Evolutionary conservation across 1,139 yeast genomes (phyloP), one percentile per base, ranked within the genome.

Genomic region (Geotrichum fermentans): DNA sequence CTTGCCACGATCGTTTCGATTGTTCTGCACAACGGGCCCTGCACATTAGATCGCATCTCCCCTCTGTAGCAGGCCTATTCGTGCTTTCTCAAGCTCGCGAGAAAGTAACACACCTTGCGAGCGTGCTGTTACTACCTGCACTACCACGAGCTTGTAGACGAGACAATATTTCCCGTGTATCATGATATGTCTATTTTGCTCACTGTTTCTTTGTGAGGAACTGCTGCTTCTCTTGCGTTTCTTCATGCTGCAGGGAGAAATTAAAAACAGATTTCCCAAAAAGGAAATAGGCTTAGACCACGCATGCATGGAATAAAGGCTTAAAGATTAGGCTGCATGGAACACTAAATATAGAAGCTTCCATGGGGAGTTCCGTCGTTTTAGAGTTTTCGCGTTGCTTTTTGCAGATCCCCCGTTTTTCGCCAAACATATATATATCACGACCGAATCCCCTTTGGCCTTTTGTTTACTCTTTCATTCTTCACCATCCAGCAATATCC

Each of bases 291-390:
- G 28, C 28, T 24, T 24, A 24, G 28, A 24, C 28, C 10, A 10
- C 28, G 28, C 28, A 24, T 24, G 28, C 28, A 24, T 24, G 28
- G 28, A 24, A 24, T 6, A 10, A 10, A 24, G 28, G 28, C 10
- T 24, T 10, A 24, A 24, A 6, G 10, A 6, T 6, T 24, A 10
- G 28, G 10, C 6, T 10, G 28, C 28, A 32, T 32, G 34, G 34
- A 32, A 32, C 34, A 32, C 34, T 32, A 32, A 32, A 32, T n/a
- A 32, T 32, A 32, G 34, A 32, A 32, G 34, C 34, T 32, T 32
- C 34, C 34, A 32, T 16, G 3, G 34, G 17, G 17, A 13, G 17
- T 32, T n/a, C n/a, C 10, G 16, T 32, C 14, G 4, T 32, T 32
- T 17, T 6, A 24, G 10, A 24, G 28, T 10, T 24, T 24, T 24